Evolutionary conservation across 306 rosid genomes (phyloP), one percentile per base, ranked within the genome.

Genomic region (Cucurbita maxima): DNA sequence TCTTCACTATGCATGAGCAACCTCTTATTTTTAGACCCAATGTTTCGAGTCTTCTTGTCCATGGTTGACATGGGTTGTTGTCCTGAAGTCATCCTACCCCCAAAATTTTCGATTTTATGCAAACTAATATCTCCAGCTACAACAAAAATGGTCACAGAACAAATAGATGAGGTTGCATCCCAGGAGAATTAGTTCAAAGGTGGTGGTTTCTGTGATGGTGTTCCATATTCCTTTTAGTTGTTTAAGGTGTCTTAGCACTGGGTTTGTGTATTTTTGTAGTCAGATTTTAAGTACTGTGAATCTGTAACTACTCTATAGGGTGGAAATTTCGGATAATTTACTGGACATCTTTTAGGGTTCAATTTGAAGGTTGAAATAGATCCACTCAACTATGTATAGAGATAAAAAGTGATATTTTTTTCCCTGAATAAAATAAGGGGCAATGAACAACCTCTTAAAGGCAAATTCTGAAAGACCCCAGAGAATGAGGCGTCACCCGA

Each of bases 1-100:
- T 94, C 99, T 72, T 91, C 99, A 74, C 89, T 86, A 53, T 87
- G 83, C 85, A 94, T 89, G 60, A 79, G 88, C 85, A 94, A 77
- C 79, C 99, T 89, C 81, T 91, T 94, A 76, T 76, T 91, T 81
- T 94, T 94, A 63, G 92, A 83, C 71, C 97, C 97, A 77, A 94
- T 91, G 71, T 91, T 94, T 56, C 96, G 88, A 76, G 96, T 75
- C 84, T 88, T 90, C 88, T 88, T 94, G 78, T 91, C 99, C 61
- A 79, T 69, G 82, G 50, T 72, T 9, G 80, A 68, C 77, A 69
- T 36, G 57, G 86, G 78, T 76, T 78, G 88, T 67, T 85, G 87
- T 51, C 22, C 77, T 36, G 87, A 78, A 68, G 79, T 88, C 45
- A 72, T 79, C 71, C 44, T 75, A 71, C 77, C 83, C 59, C 83